Evolutionary conservation across 2,329 filamentous ascomycete genomes (phyloP), one percentile per base, ranked within the genome.

Genomic region (Xylaria hypoxylon): DNA sequence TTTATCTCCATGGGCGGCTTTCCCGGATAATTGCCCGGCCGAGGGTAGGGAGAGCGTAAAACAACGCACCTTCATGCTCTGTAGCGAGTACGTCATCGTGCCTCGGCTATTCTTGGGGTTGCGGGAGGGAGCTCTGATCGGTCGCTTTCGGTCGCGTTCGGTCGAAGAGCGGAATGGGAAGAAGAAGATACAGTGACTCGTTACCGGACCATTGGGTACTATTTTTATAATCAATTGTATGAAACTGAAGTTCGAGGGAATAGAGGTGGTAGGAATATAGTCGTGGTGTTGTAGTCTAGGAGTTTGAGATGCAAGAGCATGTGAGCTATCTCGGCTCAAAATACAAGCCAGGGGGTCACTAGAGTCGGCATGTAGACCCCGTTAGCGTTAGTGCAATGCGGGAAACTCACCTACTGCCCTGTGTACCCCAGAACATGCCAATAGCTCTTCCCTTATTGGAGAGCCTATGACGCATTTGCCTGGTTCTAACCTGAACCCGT

Each of bases 41-140:
- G 45, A 19, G 17, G 42, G 40, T 48, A 19, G 50, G 31, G 35
- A 57, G 24, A 35, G 50, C 26, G 47, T n/a, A 35, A 33, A 56
- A 59, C 52, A 59, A 67, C 69, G 59, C 69, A 72, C 70, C 69
- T 71, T 72, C 50, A 70, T 42, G 69, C 65, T 70, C 65, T 72
- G 64, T n/a, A 73, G 31, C 59, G 71, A 59, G 66, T 67, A 59
- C 64, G 71, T 68, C 73, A 75, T 75, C 50, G 64, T 75, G 73
- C 73, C 73, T 72, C 70, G 73, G 73, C 72, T 75, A 72, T 69
- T 69, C 42, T 58, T 19, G 51, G 53, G 47, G 51, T 11, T 44
- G 62, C 31, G 48, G 48, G 52, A 59, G 44, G 24, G 35, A 24
- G 26, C 35, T 10, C 24, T 15, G 22, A 22, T 44, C 19, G 53